phyloP scores from a whole-genome alignment of 176 grass and related monocot genomes.

The Raddia guianensis region DNA sequence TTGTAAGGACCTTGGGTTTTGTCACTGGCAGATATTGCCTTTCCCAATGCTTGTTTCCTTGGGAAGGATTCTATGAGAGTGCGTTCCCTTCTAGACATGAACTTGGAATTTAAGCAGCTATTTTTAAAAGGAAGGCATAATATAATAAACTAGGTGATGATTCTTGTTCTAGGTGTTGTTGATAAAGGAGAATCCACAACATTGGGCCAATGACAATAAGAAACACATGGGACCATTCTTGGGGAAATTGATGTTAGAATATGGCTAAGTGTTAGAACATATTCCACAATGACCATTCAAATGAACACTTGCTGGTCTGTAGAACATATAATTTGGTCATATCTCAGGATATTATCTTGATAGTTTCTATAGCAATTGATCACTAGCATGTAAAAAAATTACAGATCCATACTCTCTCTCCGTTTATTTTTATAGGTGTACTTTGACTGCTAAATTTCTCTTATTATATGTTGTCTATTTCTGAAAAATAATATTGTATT shows the following conservation, averaged over 20 bases:
- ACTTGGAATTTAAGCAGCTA: not conserved
- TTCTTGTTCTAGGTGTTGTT: not conserved
- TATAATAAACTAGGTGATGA: not conserved
- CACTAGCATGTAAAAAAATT: not conserved
- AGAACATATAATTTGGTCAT: not conserved
- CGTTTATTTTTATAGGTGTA: too few relatives aligned
- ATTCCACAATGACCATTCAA: not conserved
- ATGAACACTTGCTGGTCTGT: not conserved
- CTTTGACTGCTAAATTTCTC: too few relatives aligned
- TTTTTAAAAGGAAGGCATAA: not conserved
- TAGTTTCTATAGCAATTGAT: not conserved
- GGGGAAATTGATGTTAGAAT: not conserved
- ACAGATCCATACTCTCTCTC: not conserved
- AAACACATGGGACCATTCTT: not conserved
- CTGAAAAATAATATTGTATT: too few relatives aligned
- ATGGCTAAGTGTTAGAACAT: not conserved
- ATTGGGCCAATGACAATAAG: not conserved
- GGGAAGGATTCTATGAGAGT: not conserved
- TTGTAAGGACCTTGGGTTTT: conserved; percentile 31
- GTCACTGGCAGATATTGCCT: not conserved
- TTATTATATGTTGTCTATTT: too few relatives aligned
- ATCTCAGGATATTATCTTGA: not conserved
- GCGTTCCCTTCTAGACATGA: not conserved
- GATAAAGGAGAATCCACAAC: not conserved
- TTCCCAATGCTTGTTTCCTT: not conserved